Base-by-base conservation (phyloP, 2,329 filamentous ascomycete genomes). In the Clarireedia paspali region DNA sequence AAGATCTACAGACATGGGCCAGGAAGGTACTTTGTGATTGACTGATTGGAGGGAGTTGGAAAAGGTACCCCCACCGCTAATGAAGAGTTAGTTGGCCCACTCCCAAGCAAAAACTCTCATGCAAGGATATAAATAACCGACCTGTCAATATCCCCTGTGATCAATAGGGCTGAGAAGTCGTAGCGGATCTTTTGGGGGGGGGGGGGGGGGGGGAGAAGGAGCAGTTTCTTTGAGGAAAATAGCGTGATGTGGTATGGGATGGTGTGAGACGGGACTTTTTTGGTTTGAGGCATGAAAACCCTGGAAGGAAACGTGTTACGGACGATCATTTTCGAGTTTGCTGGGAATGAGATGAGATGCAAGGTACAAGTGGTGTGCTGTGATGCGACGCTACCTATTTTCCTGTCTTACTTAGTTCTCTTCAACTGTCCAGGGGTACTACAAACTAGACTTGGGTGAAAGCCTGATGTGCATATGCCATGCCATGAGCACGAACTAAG, bases 51-150 rank as follows among this genome's bases (percentile, higher is more conserved):
- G 42, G 47, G 20, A 5, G n/a, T 10, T 26, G 24, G 14, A 14
- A 49, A 42, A 7, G 15, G 14, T 14, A 17, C 9, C 36, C 45
- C 44, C 50, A 53, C 30, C 42, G 26, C 27, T 20, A 5, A 44
- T 27, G 26, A 42, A 20, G 20, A 20, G 20, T 20, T 20, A 20
- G 20, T 20, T n/a, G 4, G 12, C 17, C 7, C 47, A 24, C 3
- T 14, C 39, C 24, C 36, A 44, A 50, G 26, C 45, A 26, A 40
- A 17, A 44, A 17, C 20, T 23, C 34, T 26, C 38, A 20, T 27
- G 15, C 15, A 36, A 34, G 53, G 53, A 50, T 55, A 55, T 55
- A 55, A 55, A 55, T 55, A 55, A 27, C 38, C 46, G 52, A 55
- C 38, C 26, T 50, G 46, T 36, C 52, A 55, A 15, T 5, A 6